Evolutionary conservation across 1,139 yeast genomes (phyloP).

Genomic region (Pichia sp.): DNA sequence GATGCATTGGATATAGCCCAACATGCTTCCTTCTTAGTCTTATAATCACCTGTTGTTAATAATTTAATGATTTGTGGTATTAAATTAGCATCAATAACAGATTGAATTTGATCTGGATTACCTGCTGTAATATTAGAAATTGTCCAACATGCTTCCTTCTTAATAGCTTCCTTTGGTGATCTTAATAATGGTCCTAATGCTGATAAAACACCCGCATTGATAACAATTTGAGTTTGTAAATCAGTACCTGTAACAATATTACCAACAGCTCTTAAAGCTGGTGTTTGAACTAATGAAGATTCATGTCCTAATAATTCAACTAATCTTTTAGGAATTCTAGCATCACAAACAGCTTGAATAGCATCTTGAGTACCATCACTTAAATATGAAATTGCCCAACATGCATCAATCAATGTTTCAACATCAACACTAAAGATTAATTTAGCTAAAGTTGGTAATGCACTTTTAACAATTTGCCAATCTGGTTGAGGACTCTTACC

Average conservation of each 20-base stretch:
- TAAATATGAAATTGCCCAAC: constrained; percentile 97
- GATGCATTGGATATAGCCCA: constrained; percentile 99
- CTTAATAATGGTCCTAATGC: constrained; percentile 79
- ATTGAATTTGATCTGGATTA: constrained; percentile 91
- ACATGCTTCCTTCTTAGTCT: constrained; percentile 97
- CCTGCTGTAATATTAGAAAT: constrained; percentile 98
- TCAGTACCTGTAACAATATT: constrained; percentile 98
- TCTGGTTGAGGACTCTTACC: constrained; percentile 97
- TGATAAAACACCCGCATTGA: constrained; percentile 88
- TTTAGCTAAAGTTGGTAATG: constrained; percentile 90
- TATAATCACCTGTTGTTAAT: constrained; percentile 82
- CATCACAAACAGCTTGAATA: constrained; percentile 96
- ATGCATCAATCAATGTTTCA: constrained; percentile 94
- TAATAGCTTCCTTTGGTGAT: constrained; percentile 87
- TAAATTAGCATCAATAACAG: constrained; percentile 91
- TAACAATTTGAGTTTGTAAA: constrained; percentile 90
- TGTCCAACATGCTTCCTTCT: constrained; percentile 99
- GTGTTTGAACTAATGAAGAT: constrained; percentile 88
- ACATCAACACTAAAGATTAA: constrained; percentile 87
- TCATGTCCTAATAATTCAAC: constrained; percentile 88
- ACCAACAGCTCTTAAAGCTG: constrained; percentile 96
- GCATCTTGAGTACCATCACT: constrained; percentile 93
- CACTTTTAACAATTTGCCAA: constrained; percentile 83
- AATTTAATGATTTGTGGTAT: constrained; percentile 90
- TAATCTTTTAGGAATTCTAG: constrained; percentile 90